These are phyloP conservation scores for Blastobotrys proliferans DNA, from an alignment of 1,139 yeast species.

Conservation along the genomic window DNA sequence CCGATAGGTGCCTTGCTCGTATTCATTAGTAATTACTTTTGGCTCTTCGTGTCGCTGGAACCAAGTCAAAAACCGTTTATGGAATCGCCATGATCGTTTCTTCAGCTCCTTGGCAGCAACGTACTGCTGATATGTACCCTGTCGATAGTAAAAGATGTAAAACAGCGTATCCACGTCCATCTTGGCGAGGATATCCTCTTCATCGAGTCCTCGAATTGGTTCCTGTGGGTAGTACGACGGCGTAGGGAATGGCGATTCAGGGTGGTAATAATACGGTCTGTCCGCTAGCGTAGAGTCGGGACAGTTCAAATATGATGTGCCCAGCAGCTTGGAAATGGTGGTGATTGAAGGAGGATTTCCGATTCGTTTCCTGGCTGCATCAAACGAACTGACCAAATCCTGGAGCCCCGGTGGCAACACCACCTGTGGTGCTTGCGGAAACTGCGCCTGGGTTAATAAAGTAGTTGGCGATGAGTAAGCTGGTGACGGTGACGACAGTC, in stretches of 20 bases:
- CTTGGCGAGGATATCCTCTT: conserved; percentile 52
- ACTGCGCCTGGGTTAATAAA: conserved; percentile 10
- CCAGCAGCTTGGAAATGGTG: conserved; percentile 56
- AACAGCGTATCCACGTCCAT: conserved; percentile 86
- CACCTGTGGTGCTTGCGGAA: conserved; percentile 16
- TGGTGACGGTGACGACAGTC: not conserved
- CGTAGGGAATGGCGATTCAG: conserved; percentile 85
- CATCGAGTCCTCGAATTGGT: conserved; percentile 48
- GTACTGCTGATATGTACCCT: conserved; percentile 66
- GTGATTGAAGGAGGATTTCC: conserved; percentile 53
- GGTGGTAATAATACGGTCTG: conserved; percentile 74
- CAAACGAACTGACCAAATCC: conserved; percentile 44
- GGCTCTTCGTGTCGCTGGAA: conserved; percentile 63
- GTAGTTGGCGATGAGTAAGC: not conserved
- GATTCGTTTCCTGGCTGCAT: conserved; percentile 43
- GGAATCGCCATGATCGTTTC: conserved; percentile 84
- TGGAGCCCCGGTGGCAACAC: conserved; percentile 47
- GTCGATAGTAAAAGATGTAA: conserved; percentile 83
- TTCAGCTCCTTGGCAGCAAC: conserved; percentile 81
- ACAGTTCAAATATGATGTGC: conserved; percentile 75
- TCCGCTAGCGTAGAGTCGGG: conserved; percentile 94
- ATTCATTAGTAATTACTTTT: conserved; percentile 42
- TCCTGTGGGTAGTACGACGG: conserved; percentile 91
- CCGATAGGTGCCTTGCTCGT: conserved; percentile 58
- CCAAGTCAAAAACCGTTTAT: conserved; percentile 78